These are phyloP conservation scores for Bryoglossum gracile DNA, from an alignment of 495 filamentous ascomycete genomes.

Conservation along the genomic window DNA sequence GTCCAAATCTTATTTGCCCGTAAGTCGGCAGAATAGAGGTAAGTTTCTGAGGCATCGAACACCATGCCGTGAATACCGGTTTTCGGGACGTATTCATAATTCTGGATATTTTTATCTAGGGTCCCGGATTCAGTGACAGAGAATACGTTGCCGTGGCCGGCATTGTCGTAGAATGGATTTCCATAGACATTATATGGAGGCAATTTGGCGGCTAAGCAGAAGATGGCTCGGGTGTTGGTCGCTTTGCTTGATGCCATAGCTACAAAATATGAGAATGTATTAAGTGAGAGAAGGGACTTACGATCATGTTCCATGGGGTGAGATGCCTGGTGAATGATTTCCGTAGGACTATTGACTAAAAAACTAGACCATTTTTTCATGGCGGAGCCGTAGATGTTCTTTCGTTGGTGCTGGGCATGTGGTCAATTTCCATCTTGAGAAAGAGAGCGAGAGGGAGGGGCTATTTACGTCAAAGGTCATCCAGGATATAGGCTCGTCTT, in stretches of 20 bases:
- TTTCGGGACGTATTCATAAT: constrained; percentile 65
- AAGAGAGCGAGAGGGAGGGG: neutral
- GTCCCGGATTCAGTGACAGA: constrained; percentile 53
- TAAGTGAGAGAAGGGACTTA: constrained; percentile 30
- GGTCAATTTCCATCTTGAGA: neutral
- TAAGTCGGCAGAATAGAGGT: constrained; percentile 81
- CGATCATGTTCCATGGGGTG: constrained; percentile 57
- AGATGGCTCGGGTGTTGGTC: constrained; percentile 80
- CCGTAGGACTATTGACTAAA: constrained; percentile 64
- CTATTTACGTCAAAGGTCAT: constrained; percentile 71
- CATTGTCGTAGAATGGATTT: constrained; percentile 81
- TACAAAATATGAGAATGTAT: constrained; percentile 26
- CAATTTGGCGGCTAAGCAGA: constrained; percentile 67
- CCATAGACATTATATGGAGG: constrained; percentile 75
- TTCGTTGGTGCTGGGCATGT: constrained; percentile 51
- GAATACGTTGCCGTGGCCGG: constrained; percentile 73
- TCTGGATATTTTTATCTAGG: constrained; percentile 64
- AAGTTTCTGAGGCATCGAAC: constrained; percentile 76
- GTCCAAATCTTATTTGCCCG: constrained; percentile 81
- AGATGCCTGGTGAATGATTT: constrained; percentile 68
- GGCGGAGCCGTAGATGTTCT: constrained; percentile 76
- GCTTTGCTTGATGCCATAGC: constrained; percentile 58
- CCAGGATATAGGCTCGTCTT: constrained; percentile 83
- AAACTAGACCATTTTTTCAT: constrained; percentile 90
- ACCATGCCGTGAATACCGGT: constrained; percentile 86